phyloP scores from a whole-genome alignment of 2,329 filamentous ascomycete genomes.

The Exophiala xenobiotica region DNA sequence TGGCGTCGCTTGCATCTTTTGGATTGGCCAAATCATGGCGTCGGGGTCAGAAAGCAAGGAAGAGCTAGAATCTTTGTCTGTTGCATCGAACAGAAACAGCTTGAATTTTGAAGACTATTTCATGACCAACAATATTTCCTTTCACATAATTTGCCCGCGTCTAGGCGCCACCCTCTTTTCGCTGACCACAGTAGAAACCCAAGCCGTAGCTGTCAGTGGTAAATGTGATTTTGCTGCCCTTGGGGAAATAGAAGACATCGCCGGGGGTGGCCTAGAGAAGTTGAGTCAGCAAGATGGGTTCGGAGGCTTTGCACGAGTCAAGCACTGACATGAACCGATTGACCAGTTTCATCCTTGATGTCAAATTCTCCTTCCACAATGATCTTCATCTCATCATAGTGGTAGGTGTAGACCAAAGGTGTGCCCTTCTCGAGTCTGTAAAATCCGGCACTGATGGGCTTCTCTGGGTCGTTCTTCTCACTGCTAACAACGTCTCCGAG shows the following conservation, averaged over 20 bases:
- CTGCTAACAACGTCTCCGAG: conserved; percentile 63
- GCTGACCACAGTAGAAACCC: conserved; percentile 53
- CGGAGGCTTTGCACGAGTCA: background rate
- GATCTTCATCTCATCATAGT: conserved; percentile 73
- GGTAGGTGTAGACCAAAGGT: conserved; percentile 67
- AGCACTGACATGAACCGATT: conserved; percentile 33
- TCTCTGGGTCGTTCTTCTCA: conserved; percentile 55
- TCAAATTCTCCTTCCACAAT: conserved; percentile 67
- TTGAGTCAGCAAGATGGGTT: background rate
- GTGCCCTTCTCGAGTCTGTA: conserved; percentile 68
- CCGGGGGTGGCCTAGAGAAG: conserved; percentile 60
- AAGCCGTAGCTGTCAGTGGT: conserved; percentile 62
- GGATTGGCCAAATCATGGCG: conserved; percentile 7
- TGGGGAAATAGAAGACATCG: conserved; percentile 69
- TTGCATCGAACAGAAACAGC: background rate
- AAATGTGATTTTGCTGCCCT: conserved; percentile 66
- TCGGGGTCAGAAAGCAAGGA: conserved; percentile 9
- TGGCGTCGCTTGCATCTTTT: conserved; percentile 8
- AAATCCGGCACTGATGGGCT: conserved; percentile 63
- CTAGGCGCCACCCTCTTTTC: conserved; percentile 33
- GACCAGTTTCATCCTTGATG: conserved; percentile 63
- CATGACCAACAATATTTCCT: background rate
- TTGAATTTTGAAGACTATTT: background rate
- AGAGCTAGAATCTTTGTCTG: conserved; percentile 12
- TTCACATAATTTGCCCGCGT: background rate